Base-by-base conservation (phyloP, 2,329 filamentous ascomycete genomes). In the Xylaria arbuscula region DNA sequence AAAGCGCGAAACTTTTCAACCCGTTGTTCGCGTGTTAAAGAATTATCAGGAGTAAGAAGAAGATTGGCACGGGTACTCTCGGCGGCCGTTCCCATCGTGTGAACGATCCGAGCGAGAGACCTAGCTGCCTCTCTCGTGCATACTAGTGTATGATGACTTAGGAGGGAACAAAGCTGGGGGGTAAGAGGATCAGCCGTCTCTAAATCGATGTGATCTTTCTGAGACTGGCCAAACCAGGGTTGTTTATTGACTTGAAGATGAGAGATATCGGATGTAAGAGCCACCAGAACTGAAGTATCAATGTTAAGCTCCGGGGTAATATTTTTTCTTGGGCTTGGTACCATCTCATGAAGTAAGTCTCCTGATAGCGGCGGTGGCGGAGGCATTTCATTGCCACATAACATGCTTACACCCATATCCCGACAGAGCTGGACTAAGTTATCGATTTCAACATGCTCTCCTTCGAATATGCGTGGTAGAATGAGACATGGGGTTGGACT, bases 211-310 rank as follows among this genome's bases (percentile, higher is more conserved):
- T 93, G 90, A 15, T 86, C 84, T 59, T 86, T 81, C 58, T 93
- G 88, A 51, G 88, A 87, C 24, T 80, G 82, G 72, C 90, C 89
- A 72, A 81, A 81, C 76, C 81, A 81, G 1, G 80, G 74, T 66
- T 82, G 76, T 36, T 76, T 72, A 0, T 72, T 58, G 5, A 84
- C 78, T 7, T 72, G 67, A 4, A 75, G 74, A 76, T 94, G 90
- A 1, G 90, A 91, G 32, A 94, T 88, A 73, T 94, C 92, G 0
- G 91, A 93, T 1, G 91, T 87, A 2, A 94, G 81, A 4, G 91
- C 91, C 5, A 94, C 85, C 6, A 94, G 84, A 55, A 93, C 87
- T 1, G 91, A 93, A 62, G 88, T 90, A 77, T 91, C 89, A 64
- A 91, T 84, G 74, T 91, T 89, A 34, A 90, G 68, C 40, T 73